Base-by-base conservation (phyloP, 257 asterid genomes). In the Solanum lignicaule region DNA sequence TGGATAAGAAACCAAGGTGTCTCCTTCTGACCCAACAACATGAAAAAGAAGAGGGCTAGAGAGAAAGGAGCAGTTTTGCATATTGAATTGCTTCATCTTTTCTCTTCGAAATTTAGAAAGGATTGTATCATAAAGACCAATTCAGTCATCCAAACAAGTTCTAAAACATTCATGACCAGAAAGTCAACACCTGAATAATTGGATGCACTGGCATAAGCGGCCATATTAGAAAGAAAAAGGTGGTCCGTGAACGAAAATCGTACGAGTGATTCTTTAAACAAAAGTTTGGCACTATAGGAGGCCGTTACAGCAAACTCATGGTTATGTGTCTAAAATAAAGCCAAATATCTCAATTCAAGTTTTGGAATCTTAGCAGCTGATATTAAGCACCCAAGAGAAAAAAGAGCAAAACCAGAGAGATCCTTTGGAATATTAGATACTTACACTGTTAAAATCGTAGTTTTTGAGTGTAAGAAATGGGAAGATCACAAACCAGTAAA, bases 401-500 rank as follows among this genome's bases (percentile, higher is more conserved):
- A 84, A 83, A 73, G 85, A 73, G 76, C 32, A 29, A 87, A 86
- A 89, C 58, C 87, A 69, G 65, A 75, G 46, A 75, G 71, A 87
- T 72, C 52, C 27, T 68, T 72, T 83, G 62, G 76, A n/a, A 87
- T 55, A 69, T 58, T 12, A 71, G 85, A 86, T 84, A 94, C 99
- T 97, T 95, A 97, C 99, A 89, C 94, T 88, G 89, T 89, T 92
- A 93, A 92, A 87, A 88, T 95, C 96, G 78, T 94, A 95, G 87
- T 97, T 95, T 91, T 86, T 91, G 88, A 97, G 94, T 33, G 90
- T 91, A 87, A 96, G 91, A 86, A 95, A 95, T 31, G 99, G 99
- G 91, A 92, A 94, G 86, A 95, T 95, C 74, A 97, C 90, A 36
- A 86, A 82, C 99, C 99, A 95, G 90, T 97, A 97, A 78, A 97